These are phyloP conservation scores for Umbelopsis vinacea DNA, from an alignment of 192 early-diverging fungal genomes.

Conservation along the genomic window DNA sequence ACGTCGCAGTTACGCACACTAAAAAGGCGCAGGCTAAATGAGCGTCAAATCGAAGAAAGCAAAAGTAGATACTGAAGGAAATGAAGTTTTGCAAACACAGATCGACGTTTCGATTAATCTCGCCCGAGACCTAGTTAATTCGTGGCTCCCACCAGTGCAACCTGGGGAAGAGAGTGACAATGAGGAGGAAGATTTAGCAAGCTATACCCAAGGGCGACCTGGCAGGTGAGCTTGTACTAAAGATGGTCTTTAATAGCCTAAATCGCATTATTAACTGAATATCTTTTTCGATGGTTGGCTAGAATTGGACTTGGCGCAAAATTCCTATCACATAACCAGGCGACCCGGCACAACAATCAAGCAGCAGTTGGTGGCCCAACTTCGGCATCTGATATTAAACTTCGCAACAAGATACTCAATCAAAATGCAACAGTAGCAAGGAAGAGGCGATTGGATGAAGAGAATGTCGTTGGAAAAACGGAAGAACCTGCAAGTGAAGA, in stretches of 20 bases:
- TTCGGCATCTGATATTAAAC: slow-evolving; percentile 39
- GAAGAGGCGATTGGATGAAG: slow-evolving; percentile 29
- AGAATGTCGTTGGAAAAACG: slow-evolving; percentile 24
- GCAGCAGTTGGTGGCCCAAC: slow-evolving; percentile 25
- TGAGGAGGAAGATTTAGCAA: slow-evolving; percentile 29
- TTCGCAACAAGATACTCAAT: slow-evolving; percentile 46
- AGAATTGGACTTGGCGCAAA: slow-evolving; percentile 59
- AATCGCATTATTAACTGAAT: too few species aligned
- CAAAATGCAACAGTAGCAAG: slow-evolving; percentile 42
- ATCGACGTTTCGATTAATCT: slow-evolving; percentile 55
- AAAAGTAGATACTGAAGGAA: slow-evolving; percentile 46
- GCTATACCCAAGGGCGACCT: slow-evolving; percentile 40
- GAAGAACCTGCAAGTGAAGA: slow-evolving; percentile 29
- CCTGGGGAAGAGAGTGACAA: slow-evolving; percentile 44
- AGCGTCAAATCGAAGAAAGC: slow-evolving; percentile 33
- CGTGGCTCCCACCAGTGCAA: slow-evolving; percentile 49
- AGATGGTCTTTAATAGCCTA: too few species aligned
- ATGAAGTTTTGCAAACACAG: slow-evolving; percentile 53
- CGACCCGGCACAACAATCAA: slow-evolving; percentile 49
- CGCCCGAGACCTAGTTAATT: slow-evolving; percentile 48
- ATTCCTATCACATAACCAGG: slow-evolving; percentile 54
- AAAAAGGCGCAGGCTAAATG: not conserved
- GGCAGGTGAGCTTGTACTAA: slow-evolving; percentile 31
- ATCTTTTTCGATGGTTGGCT: not conserved
- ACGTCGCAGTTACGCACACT: not conserved